These are phyloP conservation scores for Cochlearia excelsa DNA, from an alignment of 345 rosid genomes.

Conservation along the genomic window DNA sequence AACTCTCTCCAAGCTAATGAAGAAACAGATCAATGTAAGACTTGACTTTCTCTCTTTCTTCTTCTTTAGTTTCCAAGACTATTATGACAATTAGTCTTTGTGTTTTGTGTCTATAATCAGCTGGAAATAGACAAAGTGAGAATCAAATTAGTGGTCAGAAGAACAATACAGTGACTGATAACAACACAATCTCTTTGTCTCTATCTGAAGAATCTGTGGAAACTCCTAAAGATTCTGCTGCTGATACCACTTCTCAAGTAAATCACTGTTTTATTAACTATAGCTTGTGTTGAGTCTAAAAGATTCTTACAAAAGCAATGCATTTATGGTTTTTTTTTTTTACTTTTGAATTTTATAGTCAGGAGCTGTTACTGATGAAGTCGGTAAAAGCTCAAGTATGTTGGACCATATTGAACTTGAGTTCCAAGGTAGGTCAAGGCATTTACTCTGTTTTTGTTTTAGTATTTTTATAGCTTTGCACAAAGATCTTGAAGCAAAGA, in stretches of 20 bases:
- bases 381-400: slow-evolving; percentile 21
- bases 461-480: slow-evolving; percentile 11
- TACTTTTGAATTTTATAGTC: slow-evolving; percentile 20
- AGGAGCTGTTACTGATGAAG: slow-evolving; percentile 40
- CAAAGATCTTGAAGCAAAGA: background rate
- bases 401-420: slow-evolving; percentile 33
- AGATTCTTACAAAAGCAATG: background rate
- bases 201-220: slow-evolving; percentile 25
- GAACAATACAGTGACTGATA: slow-evolving; percentile 29
- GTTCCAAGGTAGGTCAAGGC: slow-evolving; percentile 26
- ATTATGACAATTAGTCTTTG: background rate
- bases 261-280: background rate
- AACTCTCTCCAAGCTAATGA: slow-evolving; percentile 34
- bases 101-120: slow-evolving; percentile 24
- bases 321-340: background rate
- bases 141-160: slow-evolving; percentile 24
- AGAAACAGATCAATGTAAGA: slow-evolving; percentile 25
- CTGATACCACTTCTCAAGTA: slow-evolving; percentile 28
- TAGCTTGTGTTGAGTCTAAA: background rate
- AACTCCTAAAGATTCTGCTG: slow-evolving; percentile 21
- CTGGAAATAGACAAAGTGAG: slow-evolving; percentile 22
- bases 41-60: background rate
- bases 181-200: slow-evolving; percentile 34
- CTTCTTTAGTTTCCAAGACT: background rate
- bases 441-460: slow-evolving; percentile 19